Base-by-base conservation (phyloP, 1,284 basidiomycete species). In the Boletus coffeatus region DNA sequence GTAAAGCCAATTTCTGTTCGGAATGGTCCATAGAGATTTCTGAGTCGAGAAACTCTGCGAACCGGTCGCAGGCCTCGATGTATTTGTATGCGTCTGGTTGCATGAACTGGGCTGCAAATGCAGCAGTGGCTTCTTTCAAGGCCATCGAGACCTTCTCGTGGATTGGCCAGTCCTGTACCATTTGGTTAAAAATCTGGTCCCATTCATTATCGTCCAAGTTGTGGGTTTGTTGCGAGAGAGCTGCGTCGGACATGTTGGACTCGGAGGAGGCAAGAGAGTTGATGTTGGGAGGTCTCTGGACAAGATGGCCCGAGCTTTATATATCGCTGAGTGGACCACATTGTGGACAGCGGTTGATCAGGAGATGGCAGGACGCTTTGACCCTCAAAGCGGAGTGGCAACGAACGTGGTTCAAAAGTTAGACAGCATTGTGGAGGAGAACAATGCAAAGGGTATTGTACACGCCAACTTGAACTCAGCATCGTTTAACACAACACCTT, bases 1-100 rank as follows among this genome's bases (percentile, higher is more conserved):
- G 60, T 14, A 73, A 4, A 53, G 71, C 69, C 60, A 7, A 25
- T 55, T 57, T 18, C 50, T 71, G 69, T 21, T 74, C 63, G 7
- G 43, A 14, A 1, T 57, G 5, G 0, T 59, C 59, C 58, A 73
- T 5, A 0, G 13, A 1, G 13, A 59, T 13, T 4, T 62, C 37
- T 3, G 29, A n/a, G 6, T 50, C n/a, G 46, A 74, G 57, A 46
- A 74, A 69, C 11, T n/a, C 13, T 13, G 8, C 1, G 41, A 71
- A 61, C 2, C 34, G 29, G 10, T 64, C 56, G 36, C 72, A 74
- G 13, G 62, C 50, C 5, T 56, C 56, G 21, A 14, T 29, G 41
- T 50, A 70, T 13, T 25, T 56, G 18, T 41, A 34, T 32, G 58
- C 66, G 39, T 71, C 57, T 0, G 72, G 70, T 7, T 58, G 4